Evolutionary conservation across 2,329 filamentous ascomycete species (phyloP), one percentile per base, ranked within the genome.

Genomic region (Fusarium drepaniforme): DNA sequence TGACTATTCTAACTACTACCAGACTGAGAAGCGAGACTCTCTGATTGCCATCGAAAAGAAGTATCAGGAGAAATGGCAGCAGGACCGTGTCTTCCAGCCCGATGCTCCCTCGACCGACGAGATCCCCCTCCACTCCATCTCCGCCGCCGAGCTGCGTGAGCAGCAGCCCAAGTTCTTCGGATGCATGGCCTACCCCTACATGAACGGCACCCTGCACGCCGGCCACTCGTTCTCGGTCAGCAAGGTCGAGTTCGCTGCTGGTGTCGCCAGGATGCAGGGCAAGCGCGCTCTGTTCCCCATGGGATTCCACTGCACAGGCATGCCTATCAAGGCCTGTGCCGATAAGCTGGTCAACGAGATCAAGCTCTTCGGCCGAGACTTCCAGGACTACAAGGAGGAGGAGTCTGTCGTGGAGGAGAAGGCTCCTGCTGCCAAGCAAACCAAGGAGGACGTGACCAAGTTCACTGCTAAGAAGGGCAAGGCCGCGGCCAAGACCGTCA

Each of bases 271-370:
- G 66, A 97, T 98, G 94, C 91, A 95, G 83, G 97, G 97, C 80
- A 96, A 96, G 87, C 90, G 93, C 64, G 89, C 93, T 67, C 88
- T 98, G 64, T 98, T 97, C 83, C 97, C 97, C 67, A 93, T 97
- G 81, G 97, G 96, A 37, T 99, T 95, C 87, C 97, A 99, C 88
- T 85, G 84, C 85, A 98, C 96, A 0, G 97, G 97, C 79, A 97
- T 99, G 93, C 95, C 96, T 56, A 99, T 99, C 88, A 98, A 98
- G 85, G 96, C 97, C 8, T 97, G 94, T 80, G 95, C 97, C 65
- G 96, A 99, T 87, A 98, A 98, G 88, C 90, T 99, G 56, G 91
- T 93, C 69, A 92, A 94, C 73, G 97, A 99, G 85, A 93, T 98
- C 67, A 91, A 94, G 84, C 88, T 93, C 85, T 99, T 98, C 80